Conservation (phyloP, 2,329 filamentous ascomycete species). For the Fusarium setosum region DNA sequence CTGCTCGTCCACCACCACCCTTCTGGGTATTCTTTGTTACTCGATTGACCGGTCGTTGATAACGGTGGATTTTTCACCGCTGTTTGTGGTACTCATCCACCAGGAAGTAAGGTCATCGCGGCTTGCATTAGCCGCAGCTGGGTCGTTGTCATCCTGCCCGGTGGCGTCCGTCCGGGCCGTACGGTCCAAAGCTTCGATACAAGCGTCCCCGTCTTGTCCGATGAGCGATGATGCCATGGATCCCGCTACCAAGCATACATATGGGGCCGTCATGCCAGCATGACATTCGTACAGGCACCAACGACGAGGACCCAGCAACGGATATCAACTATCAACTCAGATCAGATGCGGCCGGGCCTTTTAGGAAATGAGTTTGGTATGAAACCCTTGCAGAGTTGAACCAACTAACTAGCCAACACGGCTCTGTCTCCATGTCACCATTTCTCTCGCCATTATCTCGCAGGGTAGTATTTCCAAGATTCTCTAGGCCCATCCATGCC, state of each 20-base stretch:
- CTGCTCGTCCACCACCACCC: slow-evolving; percentile 22
- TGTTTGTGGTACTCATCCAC: slow-evolving; percentile 31
- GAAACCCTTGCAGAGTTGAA: neutral
- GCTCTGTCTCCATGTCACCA: neutral
- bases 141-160: slow-evolving; percentile 25
- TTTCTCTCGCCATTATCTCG: neutral
- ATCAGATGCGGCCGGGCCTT: slow-evolving; percentile 8
- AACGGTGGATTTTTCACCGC: slow-evolving; percentile 36
- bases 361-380: neutral
- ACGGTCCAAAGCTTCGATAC: slow-evolving; percentile 31
- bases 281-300: slow-evolving; percentile 23
- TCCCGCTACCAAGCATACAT: slow-evolving; percentile 14
- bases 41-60: slow-evolving; percentile 28
- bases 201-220: slow-evolving; percentile 31
- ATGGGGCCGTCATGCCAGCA: slow-evolving; percentile 19
- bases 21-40: slow-evolving; percentile 4
- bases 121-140: slow-evolving; percentile 40
- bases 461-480: neutral
- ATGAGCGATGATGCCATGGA: slow-evolving; percentile 37
- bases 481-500: neutral
- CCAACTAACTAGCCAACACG: neutral
- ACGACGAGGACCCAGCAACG: slow-evolving; percentile 12
- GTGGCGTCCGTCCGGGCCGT: slow-evolving; percentile 32
- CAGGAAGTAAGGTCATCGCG: slow-evolving; percentile 15
- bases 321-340: neutral